Evolutionary conservation across 352 stramenopile species (phyloP), one percentile per base, ranked within the genome.

Genomic region (Pilasporangium apinafurcum): DNA sequence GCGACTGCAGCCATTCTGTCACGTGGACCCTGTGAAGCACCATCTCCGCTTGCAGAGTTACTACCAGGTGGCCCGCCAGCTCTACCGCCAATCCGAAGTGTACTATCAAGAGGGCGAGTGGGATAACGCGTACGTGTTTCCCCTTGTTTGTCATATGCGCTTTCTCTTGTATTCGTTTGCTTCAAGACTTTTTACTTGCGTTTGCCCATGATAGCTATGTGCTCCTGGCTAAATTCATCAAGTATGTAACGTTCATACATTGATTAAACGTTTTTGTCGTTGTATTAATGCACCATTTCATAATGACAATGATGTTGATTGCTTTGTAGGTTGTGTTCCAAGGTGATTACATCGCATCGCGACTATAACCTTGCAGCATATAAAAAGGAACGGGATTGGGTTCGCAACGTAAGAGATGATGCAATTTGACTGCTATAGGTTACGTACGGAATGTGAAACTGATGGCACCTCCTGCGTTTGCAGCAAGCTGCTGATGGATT

Each of bases 171-270:
- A 13, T 14, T 27, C 10, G 32, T 37, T 4, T 37, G 17, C 4
- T 4, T 37, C n/a, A 18, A 18, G 32, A 9, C 21, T 37, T 37
- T 30, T 22, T 44, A 2, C 27, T 26, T 9, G 34, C 33, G n/a
- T 28, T 13, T 42, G 26, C 0, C 37, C 22, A 5, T 37, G 8
- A 16, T 43, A 92, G 80, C n/a, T 92, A 89, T 50, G 79, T 89
- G 30, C 81, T 83, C 40, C 54, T 92, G n/a, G 76, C 72, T 41
- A 78, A 72, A 29, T 86, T 89, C 43, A 83, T 89, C 59, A 86
- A 86, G 80, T 92, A 57, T 25, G 65, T 56, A 20, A 6, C n/a
- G 24, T 48, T 40, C 14, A n/a, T 10, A 27, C 18, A 45, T 39
- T 3, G 37, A 21, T 13, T 37, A 35, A 17, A 20, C 5, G 22